Percentiles rank a stretch among this genome's conserved stretches.
phyloP scores from a whole-genome alignment of 2,329 filamentous ascomycete species.

The Ophiosphaerella korrae region DNA sequence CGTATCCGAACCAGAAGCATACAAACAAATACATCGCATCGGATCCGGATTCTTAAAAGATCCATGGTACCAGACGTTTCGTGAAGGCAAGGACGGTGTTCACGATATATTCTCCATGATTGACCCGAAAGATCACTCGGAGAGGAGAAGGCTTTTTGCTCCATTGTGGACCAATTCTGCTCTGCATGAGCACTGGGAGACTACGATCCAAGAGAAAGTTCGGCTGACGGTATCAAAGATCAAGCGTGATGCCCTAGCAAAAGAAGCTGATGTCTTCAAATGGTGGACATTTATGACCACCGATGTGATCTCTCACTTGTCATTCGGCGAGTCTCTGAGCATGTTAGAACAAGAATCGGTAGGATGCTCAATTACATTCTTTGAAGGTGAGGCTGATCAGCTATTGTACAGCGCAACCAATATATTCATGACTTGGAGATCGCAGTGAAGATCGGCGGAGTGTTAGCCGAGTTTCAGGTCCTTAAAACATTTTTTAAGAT shows the following conservation, averaged over 20 bases:
- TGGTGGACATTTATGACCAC: constrained; percentile 62
- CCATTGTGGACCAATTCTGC: constrained; percentile 38
- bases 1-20: constrained; percentile 23
- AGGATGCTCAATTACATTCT: no score
- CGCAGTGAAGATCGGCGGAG: no score
- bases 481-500: no score
- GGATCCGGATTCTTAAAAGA: constrained; percentile 51
- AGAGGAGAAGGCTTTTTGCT: constrained; percentile 44
- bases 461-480: no score
- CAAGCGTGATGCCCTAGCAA: constrained; percentile 47
- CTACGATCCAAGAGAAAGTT: constrained; percentile 45
- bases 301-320: constrained; percentile 60
- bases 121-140: constrained; percentile 41
- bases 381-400: constrained; percentile 45
- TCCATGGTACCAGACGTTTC: constrained; percentile 44
- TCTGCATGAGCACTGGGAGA: constrained; percentile 21
- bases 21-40: constrained; percentile 38
- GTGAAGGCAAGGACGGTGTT: constrained; percentile 22
- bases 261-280: constrained; percentile 54
- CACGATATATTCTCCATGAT: constrained; percentile 47
- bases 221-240: constrained; percentile 53
- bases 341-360: constrained; percentile 59
- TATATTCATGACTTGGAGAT: no score
- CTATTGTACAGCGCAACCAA: no score
- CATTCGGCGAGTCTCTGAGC: constrained; percentile 61